A percentile compares a stretch with the other conserved stretches of the same genome.
phyloP scores from a whole-genome alignment of 2,329 filamentous ascomycete species.

The Myriangium duriaei region DNA sequence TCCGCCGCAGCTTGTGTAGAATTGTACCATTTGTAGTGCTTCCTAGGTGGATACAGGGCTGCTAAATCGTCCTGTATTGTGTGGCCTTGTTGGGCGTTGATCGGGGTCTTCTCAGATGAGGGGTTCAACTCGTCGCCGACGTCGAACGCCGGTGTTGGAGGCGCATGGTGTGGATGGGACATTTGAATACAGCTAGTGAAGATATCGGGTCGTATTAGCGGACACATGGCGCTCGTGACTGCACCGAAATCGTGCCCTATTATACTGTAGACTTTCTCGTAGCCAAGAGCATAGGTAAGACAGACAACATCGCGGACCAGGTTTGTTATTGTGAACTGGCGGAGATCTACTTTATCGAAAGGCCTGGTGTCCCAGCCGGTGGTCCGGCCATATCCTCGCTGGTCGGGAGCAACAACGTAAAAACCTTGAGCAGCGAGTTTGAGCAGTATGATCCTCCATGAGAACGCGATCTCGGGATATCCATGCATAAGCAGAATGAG shows the following conservation, averaged over 20 bases:
- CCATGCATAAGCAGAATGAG: conserved; percentile 53
- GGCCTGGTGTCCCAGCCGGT: conserved; percentile 44
- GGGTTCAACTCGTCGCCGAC: conserved; percentile 2
- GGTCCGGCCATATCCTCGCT: conserved; percentile 56
- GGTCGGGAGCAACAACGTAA: conserved; percentile 54
- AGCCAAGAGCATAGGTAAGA: conserved; percentile 49
- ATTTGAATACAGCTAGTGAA: conserved; percentile 51
- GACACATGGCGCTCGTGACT: conserved; percentile 46
- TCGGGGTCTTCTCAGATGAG: neutral
- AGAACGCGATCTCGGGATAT: conserved; percentile 57
- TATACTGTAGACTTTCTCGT: conserved; percentile 44
- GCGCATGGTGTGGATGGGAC: conserved; percentile 51
- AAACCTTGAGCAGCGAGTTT: conserved; percentile 48
- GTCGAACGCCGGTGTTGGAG: conserved; percentile 37
- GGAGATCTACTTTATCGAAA: conserved; percentile 42
- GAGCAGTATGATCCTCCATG: conserved; percentile 53
- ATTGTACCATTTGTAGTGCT: conserved; percentile 61
- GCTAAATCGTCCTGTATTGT: conserved; percentile 44
- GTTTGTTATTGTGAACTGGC: conserved; percentile 44
- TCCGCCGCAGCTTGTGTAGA: conserved; percentile 35
- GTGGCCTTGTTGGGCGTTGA: neutral
- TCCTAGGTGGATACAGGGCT: conserved; percentile 42
- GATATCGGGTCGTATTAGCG: conserved; percentile 51
- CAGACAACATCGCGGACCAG: conserved; percentile 51
- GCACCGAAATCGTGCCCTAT: conserved; percentile 58